Conservation (phyloP, 495 filamentous ascomycete genomes). For the Evernia prunastri region DNA sequence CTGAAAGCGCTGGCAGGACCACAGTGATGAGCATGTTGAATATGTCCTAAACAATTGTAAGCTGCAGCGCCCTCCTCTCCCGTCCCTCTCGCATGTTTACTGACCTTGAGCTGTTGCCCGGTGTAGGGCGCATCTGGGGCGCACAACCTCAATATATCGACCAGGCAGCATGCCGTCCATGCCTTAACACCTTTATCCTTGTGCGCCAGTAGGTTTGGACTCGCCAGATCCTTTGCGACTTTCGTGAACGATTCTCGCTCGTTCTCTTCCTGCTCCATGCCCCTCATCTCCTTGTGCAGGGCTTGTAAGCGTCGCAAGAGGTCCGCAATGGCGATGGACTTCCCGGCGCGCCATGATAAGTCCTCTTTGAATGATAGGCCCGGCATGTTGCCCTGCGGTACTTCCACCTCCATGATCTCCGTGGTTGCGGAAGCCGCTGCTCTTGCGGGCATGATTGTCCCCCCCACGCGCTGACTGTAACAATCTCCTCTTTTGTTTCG, state of each 20-base stretch:
- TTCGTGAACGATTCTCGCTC: slow-evolving; percentile 72
- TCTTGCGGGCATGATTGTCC: slow-evolving; percentile 13
- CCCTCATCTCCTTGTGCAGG: slow-evolving; percentile 75
- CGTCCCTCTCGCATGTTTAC: slow-evolving; percentile 20
- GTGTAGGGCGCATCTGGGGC: slow-evolving; percentile 96
- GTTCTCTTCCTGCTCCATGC: slow-evolving; percentile 81
- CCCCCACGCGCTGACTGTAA: background rate
- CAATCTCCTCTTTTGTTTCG: background rate
- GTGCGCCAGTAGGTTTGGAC: slow-evolving; percentile 73
- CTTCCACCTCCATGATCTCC: slow-evolving; percentile 17
- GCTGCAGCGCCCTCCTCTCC: background rate
- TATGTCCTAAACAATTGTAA: slow-evolving; percentile 60
- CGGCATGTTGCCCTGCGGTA: slow-evolving; percentile 17
- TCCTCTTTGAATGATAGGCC: slow-evolving; percentile 72
- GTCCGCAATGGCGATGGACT: slow-evolving; percentile 71
- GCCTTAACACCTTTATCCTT: slow-evolving; percentile 91
- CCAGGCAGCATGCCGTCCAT: slow-evolving; percentile 79
- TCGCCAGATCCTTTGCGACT: slow-evolving; percentile 84
- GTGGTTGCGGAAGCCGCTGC: slow-evolving; percentile 14
- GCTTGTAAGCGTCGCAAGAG: slow-evolving; percentile 73
- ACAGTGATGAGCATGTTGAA: slow-evolving; percentile 81
- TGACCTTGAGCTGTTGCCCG: slow-evolving; percentile 79
- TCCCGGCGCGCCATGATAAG: slow-evolving; percentile 87
- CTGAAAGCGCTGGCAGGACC: slow-evolving; percentile 77
- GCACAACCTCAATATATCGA: slow-evolving; percentile 89